Conservation (phyloP, 257 asterid genomes). For the Mitragyna speciosa region DNA sequence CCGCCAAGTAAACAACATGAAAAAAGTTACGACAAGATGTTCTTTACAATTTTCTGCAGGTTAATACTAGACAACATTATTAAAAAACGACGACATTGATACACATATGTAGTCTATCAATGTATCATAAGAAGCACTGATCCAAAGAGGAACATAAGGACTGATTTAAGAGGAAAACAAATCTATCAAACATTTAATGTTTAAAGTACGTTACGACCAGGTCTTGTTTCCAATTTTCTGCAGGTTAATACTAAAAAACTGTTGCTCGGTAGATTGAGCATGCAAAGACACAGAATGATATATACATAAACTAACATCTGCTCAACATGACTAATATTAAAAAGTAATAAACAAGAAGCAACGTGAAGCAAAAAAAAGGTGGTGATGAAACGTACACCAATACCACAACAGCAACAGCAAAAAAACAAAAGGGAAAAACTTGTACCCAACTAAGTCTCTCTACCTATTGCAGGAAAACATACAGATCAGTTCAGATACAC, state of each 20-base stretch:
- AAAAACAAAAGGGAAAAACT: background rate
- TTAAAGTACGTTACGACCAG: background rate
- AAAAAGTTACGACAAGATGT: background rate
- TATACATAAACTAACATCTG: background rate
- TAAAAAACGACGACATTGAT: no score
- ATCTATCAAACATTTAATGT: background rate
- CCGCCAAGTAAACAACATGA: background rate
- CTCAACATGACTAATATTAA: background rate
- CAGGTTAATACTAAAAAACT: background rate
- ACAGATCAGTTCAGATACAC: background rate
- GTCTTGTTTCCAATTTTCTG: background rate
- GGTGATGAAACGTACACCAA: no score
- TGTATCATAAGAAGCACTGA: background rate
- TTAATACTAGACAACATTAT: background rate
- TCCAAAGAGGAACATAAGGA: background rate
- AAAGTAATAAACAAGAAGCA: background rate
- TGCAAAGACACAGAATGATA: no score
- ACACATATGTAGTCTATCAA: background rate
- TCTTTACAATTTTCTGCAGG: background rate
- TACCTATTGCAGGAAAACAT: background rate
- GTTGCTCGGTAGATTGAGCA: background rate
- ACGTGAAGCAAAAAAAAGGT: background rate
- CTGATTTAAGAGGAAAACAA: background rate
- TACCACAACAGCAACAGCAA: background rate
- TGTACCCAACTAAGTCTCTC: background rate